Conservation (phyloP, 2,329 filamentous ascomycete genomes). For the Ophiostoma triangulosporum region DNA sequence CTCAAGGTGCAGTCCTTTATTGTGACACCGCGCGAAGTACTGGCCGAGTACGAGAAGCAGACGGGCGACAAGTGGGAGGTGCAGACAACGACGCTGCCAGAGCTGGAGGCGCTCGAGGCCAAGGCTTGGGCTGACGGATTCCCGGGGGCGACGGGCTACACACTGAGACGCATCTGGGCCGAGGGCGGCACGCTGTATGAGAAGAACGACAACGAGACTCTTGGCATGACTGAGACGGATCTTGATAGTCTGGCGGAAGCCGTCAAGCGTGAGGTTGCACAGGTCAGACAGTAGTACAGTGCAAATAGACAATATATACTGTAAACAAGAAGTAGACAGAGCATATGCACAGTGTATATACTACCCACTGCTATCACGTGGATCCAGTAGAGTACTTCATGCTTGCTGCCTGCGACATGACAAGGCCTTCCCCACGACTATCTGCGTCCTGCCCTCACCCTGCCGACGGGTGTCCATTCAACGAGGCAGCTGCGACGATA, state of each 20-base stretch:
- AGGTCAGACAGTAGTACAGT: not conserved
- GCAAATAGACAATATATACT: not conserved
- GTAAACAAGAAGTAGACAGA: not conserved
- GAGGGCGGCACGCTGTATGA: conserved; percentile 60
- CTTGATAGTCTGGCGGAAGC: conserved; percentile 35
- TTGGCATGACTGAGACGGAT: conserved; percentile 35
- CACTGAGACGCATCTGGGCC: conserved; percentile 57
- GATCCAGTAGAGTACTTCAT: not conserved
- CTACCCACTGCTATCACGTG: not conserved
- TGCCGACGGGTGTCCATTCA: no score
- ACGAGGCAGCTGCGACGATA: no score
- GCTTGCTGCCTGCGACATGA: not conserved
- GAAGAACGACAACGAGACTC: conserved; percentile 48
- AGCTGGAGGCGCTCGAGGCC: conserved; percentile 42
- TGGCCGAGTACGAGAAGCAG: conserved; percentile 56
- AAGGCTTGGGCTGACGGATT: conserved; percentile 41
- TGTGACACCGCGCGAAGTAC: conserved; percentile 45
- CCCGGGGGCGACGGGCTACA: conserved; percentile 40
- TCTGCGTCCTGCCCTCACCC: not conserved
- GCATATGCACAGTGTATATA: not conserved
- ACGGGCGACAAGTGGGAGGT: conserved; percentile 46
- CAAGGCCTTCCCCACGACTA: not conserved
- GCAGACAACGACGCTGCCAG: conserved; percentile 32
- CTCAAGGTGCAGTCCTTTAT: conserved; percentile 62
- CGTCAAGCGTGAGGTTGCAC: conserved; percentile 10